Evolutionary conservation across 495 filamentous ascomycete species (phyloP).

Genomic region (Platismatia glauca): DNA sequence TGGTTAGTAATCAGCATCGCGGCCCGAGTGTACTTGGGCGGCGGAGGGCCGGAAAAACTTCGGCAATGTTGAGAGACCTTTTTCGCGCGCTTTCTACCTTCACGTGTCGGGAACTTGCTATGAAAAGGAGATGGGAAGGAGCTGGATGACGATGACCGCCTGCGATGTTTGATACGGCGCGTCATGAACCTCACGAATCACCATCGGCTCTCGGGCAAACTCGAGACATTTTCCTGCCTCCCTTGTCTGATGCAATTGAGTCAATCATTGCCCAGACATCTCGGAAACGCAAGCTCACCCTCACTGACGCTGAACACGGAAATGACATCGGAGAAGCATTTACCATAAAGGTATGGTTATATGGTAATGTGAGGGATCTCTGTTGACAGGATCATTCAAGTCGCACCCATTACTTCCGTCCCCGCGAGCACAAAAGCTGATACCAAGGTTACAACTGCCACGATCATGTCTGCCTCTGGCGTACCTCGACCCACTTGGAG

Average conservation of each 20-base stretch:
- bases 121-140: not conserved
- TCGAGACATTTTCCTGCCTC: not conserved
- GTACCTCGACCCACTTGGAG: slow-evolving; percentile 16
- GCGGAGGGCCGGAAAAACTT: not conserved
- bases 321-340: slow-evolving; percentile 13
- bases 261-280: not conserved
- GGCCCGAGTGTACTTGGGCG: too few species aligned
- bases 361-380: not conserved
- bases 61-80: not conserved
- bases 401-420: slow-evolving; percentile 8
- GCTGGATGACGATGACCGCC: not conserved
- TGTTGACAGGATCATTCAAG: not conserved
- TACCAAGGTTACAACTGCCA: slow-evolving; percentile 17
- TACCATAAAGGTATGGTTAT: slow-evolving; percentile 14
- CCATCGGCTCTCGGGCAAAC: not conserved
- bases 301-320: not conserved
- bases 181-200: not conserved
- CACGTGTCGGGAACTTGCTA: slow-evolving; percentile 7
- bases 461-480: slow-evolving; percentile 20
- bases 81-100: not conserved
- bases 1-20: too few species aligned
- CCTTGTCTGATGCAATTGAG: not conserved
- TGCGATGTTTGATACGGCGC: slow-evolving; percentile 3
- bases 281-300: slow-evolving; percentile 22
- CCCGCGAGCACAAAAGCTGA: slow-evolving; percentile 1